phyloP scores from a whole-genome alignment of 345 rosid genomes.

The Mangifera indica region DNA sequence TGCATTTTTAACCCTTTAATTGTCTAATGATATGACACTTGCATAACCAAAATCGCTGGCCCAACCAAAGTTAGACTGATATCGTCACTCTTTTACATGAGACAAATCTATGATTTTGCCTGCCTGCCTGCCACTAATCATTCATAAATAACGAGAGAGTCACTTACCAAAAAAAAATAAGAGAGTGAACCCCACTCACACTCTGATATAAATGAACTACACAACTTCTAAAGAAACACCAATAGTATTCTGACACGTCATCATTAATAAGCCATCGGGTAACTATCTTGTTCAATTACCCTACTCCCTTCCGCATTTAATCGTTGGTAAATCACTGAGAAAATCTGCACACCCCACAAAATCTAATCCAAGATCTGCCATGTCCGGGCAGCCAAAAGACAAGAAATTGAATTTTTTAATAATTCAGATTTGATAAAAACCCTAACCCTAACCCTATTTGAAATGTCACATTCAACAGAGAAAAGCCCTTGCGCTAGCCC shows the following conservation, averaged over 20 bases:
- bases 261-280: too few species aligned
- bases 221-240: neutral
- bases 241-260: neutral
- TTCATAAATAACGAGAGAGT: too few species aligned
- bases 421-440: neutral
- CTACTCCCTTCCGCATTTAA: neutral
- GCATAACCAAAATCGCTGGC: too few species aligned
- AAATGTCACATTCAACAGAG: constrained; percentile 28
- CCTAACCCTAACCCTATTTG: neutral
- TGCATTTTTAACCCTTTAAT: too few species aligned
- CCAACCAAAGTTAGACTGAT: neutral
- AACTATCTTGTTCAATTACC: too few species aligned
- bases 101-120: too few species aligned
- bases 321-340: neutral
- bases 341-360: constrained; percentile 10
- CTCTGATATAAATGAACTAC: neutral
- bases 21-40: too few species aligned
- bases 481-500: constrained; percentile 18
- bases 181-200: too few species aligned
- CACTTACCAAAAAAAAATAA: too few species aligned
- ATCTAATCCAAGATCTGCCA: neutral
- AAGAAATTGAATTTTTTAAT: neutral
- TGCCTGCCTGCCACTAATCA: too few species aligned
- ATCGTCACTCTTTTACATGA: neutral
- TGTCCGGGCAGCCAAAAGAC: neutral